Evolutionary conservation across 306 rosid genomes (phyloP).

Genomic region (Trifolium dubium): DNA sequence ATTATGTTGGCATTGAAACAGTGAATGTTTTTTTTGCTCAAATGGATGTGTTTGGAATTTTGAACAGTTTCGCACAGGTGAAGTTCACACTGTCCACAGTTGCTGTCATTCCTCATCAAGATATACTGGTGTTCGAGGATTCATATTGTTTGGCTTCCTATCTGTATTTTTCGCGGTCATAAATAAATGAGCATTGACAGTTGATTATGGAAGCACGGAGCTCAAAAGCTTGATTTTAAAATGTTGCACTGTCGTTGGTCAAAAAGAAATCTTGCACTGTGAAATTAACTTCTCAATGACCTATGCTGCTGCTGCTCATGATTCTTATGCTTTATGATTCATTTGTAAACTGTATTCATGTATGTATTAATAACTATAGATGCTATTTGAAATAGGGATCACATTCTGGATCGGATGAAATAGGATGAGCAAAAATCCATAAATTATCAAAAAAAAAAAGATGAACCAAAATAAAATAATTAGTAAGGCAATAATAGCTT

Average conservation of each 20-base stretch:
- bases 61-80: slow-evolving; percentile 15
- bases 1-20: slow-evolving; percentile 13
- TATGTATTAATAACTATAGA: neutral
- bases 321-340: slow-evolving; percentile 20
- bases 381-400: neutral
- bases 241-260: slow-evolving; percentile 14
- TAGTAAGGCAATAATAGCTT: too few relatives aligned
- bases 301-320: slow-evolving; percentile 1
- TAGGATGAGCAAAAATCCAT: too few relatives aligned
- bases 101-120: slow-evolving; percentile 31
- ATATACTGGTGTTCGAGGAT: slow-evolving; percentile 18
- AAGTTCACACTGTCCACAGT: slow-evolving; percentile 14
- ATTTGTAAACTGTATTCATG: slow-evolving; percentile 5
- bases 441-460: too few relatives aligned
- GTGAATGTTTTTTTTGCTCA: slow-evolving; percentile 37
- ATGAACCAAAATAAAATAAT: too few relatives aligned
- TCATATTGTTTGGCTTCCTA: slow-evolving; percentile 7
- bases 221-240: slow-evolving; percentile 27
- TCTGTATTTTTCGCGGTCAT: neutral
- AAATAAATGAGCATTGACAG: slow-evolving; percentile 26
- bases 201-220: slow-evolving; percentile 29
- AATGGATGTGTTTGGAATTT: slow-evolving; percentile 18
- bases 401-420: too few relatives aligned
- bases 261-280: slow-evolving; percentile 15
- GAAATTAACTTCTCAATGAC: neutral